These are phyloP conservation scores for Starmerella stellata DNA, from an alignment of 805 yeast genomes.

Conservation along the genomic window DNA sequence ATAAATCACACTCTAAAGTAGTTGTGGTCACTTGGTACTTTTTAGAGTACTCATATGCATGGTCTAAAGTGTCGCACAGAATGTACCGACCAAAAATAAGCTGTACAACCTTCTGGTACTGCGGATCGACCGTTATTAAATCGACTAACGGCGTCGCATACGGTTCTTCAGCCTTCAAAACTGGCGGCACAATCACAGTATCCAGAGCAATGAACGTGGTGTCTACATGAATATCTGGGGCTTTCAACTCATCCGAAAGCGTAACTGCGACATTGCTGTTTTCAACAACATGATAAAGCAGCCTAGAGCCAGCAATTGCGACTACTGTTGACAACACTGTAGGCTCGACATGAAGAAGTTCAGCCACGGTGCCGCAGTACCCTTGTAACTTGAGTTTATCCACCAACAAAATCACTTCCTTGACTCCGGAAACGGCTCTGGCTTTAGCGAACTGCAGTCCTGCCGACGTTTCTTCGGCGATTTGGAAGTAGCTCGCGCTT, in stretches of 20 bases:
- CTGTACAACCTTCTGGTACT: constrained; percentile 44
- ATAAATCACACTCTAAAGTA: constrained; percentile 82
- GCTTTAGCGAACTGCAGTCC: background rate
- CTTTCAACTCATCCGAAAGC: constrained; percentile 36
- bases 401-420: background rate
- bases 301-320: constrained; percentile 68
- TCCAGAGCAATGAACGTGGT: constrained; percentile 84
- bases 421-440: background rate
- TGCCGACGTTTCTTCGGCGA: background rate
- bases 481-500: constrained; percentile 1
- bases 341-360: constrained; percentile 60
- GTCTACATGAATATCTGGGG: constrained; percentile 33
- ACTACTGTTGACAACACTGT: constrained; percentile 76
- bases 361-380: constrained; percentile 76
- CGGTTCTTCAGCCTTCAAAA: constrained; percentile 5
- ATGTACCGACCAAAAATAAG: constrained; percentile 71
- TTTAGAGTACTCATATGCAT: constrained; percentile 3
- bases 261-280: constrained; percentile 73
- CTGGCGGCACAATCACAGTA: constrained; percentile 29
- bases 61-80: constrained; percentile 49
- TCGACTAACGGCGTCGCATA: constrained; percentile 48
- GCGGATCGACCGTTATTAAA: constrained; percentile 5
- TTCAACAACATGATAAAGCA: constrained; percentile 81
- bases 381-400: background rate
- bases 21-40: constrained; percentile 47